Evolutionary conservation across 2,329 filamentous ascomycete species (phyloP), one percentile per base, ranked within the genome.

Genomic region (Microsporum ferrugineum): DNA sequence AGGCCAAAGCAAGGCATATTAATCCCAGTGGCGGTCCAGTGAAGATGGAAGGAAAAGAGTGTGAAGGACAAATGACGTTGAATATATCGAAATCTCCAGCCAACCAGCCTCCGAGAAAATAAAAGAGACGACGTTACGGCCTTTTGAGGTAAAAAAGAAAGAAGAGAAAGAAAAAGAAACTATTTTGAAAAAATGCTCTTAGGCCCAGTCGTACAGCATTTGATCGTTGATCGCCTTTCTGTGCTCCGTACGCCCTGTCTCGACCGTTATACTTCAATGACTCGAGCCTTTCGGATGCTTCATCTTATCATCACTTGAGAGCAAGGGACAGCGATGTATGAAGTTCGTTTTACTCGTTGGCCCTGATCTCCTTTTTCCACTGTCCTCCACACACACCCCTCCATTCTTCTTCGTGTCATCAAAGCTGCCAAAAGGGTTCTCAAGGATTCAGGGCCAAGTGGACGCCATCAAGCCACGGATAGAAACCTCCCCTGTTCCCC

Each of bases 61-160:
- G 31, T 57, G 55, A 57, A 57, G 55, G 55, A 57, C 55, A 57
- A 57, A 57, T 57, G 55, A 57, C 55, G 55, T 57, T 33, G 31
- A 53, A n/a, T 5, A 53, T 53, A 53, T 57, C 34, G 12, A 14
- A 33, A 36, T 41, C 7, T 38, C 55, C 55, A 5, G 53, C 55
- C 55, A 23, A 10, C 38, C 10, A 12, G 34, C 34, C 33, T 36
- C 14, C 31, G n/a, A 57, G 53, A 38, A n/a, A 33, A 34, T 51
- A 14, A 33, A 53, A 51, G 33, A 31, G 23, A 17, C 43, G 23
- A 33, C 7, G 49, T 27, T 53, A 17, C 8, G 8, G n/a, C 8
- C 2, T 29, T 29, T 51, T 29, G 45, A 31, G 10, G 17, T 23
- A 23, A 23, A 29, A 29, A 31, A 27, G 45, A 31, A 31, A 5